Conservation (phyloP, 1,284 basidiomycete genomes). For the Garcileccinum viscosum region DNA sequence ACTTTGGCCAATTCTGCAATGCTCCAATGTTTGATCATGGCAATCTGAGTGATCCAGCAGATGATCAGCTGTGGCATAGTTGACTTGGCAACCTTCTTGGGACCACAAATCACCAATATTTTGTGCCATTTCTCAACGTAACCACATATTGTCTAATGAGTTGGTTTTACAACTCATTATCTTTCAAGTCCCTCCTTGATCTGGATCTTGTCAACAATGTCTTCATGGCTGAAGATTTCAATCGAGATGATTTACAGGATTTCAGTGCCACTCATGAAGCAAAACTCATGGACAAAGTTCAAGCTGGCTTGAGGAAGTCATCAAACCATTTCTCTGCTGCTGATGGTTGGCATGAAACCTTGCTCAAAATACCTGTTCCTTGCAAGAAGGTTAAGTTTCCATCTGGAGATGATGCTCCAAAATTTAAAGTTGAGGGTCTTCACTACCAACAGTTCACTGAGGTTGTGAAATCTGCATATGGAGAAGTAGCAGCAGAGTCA, state of each 20-base stretch:
- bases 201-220: conserved; percentile 41
- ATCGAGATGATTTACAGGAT: conserved; percentile 19
- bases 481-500: no score
- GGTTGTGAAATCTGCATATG: no score
- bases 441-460: no score
- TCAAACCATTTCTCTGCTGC: not conserved
- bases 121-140: conserved; percentile 35
- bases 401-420: no score
- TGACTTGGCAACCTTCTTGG: not conserved
- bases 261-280: conserved; percentile 24
- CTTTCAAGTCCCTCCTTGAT: conserved; percentile 33
- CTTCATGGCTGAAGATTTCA: conserved; percentile 31
- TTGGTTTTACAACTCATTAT: conserved; percentile 38
- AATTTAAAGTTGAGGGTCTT: no score
- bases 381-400: conserved; percentile 14
- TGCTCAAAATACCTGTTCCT: conserved; percentile 30
- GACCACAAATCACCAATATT: not conserved
- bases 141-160: conserved; percentile 33
- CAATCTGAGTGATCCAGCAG: not conserved
- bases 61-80: not conserved
- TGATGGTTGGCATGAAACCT: conserved; percentile 35
- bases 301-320: not conserved
- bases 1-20: not conserved
- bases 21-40: not conserved
- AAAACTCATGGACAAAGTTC: conserved; percentile 20